These are phyloP conservation scores for Blastocystis sp. DNA, from an alignment of 352 stramenopile genomes.

Conservation along the genomic window DNA sequence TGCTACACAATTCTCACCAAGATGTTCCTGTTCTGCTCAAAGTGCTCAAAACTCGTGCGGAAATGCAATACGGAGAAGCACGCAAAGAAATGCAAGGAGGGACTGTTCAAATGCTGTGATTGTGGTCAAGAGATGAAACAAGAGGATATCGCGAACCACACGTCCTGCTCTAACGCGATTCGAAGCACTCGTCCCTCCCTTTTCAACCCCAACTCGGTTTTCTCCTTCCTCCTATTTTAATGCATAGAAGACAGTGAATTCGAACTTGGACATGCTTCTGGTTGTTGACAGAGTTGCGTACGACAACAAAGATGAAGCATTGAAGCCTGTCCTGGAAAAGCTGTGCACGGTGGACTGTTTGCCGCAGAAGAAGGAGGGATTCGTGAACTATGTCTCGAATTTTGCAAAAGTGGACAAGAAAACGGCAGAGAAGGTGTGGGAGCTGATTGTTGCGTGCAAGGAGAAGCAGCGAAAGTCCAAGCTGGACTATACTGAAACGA, in stretches of 20 bases:
- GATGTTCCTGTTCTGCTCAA: conserved; percentile 41
- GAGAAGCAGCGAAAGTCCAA: conserved; percentile 6
- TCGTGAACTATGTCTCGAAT: conserved; percentile 14
- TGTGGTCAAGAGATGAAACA: conserved; percentile 1
- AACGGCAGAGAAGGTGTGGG: conserved; percentile 19
- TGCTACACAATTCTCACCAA: background rate
- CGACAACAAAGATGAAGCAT: conserved; percentile 35
- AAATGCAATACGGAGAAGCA: conserved; percentile 52
- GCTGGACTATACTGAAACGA: background rate
- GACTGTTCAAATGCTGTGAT: conserved; percentile 22
- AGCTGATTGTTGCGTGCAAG: background rate
- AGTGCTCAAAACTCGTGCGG: conserved; percentile 30
- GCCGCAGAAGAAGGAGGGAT: conserved; percentile 41
- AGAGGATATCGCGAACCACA: conserved; percentile 47
- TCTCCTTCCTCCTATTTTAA: background rate
- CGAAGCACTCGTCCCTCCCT: conserved; percentile 4
- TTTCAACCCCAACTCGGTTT: conserved; percentile 46
- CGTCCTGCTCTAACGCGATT: conserved; percentile 26
- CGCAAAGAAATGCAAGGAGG: conserved; percentile 3
- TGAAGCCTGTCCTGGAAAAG: conserved; percentile 1
- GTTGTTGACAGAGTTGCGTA: conserved; percentile 30
- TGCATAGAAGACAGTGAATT: conserved; percentile 41
- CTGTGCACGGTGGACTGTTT: conserved; percentile 35
- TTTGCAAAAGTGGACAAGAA: conserved; percentile 19
- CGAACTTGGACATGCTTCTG: conserved; percentile 42